Evolutionary conservation across 2,329 filamentous ascomycete species (phyloP), one percentile per base, ranked within the genome.

Genomic region (Delphinella strobiligena): DNA sequence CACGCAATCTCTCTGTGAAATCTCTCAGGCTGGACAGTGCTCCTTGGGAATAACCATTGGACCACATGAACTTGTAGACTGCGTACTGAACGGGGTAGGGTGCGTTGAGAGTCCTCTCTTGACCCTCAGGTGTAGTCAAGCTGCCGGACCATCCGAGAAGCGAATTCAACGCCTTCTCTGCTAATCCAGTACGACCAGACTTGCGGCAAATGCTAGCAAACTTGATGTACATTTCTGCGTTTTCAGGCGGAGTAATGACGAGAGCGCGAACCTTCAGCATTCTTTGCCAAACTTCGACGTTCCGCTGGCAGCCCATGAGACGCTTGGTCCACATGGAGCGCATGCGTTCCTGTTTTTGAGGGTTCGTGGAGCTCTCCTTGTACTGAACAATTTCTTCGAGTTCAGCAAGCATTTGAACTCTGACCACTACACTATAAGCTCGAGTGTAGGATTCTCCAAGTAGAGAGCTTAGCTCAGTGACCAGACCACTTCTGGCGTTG

Each of bases 191-290:
- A 19, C 91, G 82, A 42, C 86, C 83, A 33, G 89, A 94, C 61
- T 98, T 99, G 53, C 93, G 83, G 61, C 93, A 99, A 4, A 98
- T 75, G 53, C 96, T 98, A 53, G 91, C 85, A 58, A 95, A 98
- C 59, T 98, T 99, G 68, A 98, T 96, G 79, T 88, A 95, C 87
- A 98, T 98, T 53, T 93, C 84, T 69, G 93, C 86, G 54, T 95
- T 95, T 58, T 99, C 88, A 24, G 77, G 77, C 0, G 93, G 89
- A 1, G 80, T 80, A 45, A 96, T 89, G 43, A 99, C 91, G 37
- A 99, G 71, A 15, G 87, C 84, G 44, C 91, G 79, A 22, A 98
- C 79, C 56, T 94, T 91, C 40, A 99, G 77, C 86, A 96, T 96
- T 44, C 91, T 78, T 58, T 95, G 88, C 91, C 91, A 99, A 3